Percentiles rank a stretch among this genome's conserved stretches.
These are phyloP conservation scores for Turritis glabra DNA, from an alignment of 345 rosid genomes.

Conservation along the genomic window DNA sequence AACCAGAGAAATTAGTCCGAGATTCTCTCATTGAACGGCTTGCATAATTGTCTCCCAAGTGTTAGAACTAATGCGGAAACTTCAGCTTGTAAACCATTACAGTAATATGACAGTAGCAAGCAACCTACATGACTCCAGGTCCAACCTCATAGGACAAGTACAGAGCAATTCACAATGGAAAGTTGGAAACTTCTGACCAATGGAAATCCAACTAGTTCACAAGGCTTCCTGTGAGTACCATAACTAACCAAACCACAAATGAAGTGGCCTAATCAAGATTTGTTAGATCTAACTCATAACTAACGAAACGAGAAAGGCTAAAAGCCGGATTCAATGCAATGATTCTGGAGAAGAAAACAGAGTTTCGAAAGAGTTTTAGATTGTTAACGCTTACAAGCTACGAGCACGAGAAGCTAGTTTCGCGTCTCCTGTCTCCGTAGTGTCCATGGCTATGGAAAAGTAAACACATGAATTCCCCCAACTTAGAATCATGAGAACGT, in stretches of 20 bases:
- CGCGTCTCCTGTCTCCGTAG: slow-evolving; percentile 56
- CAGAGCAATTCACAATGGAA: not conserved
- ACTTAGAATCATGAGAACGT: not conserved
- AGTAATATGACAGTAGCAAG: not conserved
- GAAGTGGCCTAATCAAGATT: not conserved
- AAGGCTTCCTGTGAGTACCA: not conserved
- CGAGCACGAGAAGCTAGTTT: slow-evolving; percentile 39
- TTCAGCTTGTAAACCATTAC: not conserved
- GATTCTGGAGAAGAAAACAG: not conserved
- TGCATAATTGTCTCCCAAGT: not conserved
- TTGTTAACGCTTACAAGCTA: slow-evolving; percentile 43
- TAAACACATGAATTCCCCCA: not conserved
- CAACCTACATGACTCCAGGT: not conserved
- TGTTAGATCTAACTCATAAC: not conserved
- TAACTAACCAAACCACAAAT: not conserved
- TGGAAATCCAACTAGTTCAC: not conserved
- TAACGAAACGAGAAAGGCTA: not conserved
- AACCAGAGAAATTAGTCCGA: not conserved
- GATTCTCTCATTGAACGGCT: not conserved
- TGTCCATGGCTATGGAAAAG: slow-evolving; percentile 60
- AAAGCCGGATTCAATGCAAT: not conserved
- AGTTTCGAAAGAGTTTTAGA: not conserved
- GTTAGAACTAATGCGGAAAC: not conserved
- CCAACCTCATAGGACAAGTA: not conserved
- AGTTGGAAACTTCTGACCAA: not conserved